Base-by-base conservation (phyloP, 805 yeast genomes). In the Saturnispora galanensis region DNA sequence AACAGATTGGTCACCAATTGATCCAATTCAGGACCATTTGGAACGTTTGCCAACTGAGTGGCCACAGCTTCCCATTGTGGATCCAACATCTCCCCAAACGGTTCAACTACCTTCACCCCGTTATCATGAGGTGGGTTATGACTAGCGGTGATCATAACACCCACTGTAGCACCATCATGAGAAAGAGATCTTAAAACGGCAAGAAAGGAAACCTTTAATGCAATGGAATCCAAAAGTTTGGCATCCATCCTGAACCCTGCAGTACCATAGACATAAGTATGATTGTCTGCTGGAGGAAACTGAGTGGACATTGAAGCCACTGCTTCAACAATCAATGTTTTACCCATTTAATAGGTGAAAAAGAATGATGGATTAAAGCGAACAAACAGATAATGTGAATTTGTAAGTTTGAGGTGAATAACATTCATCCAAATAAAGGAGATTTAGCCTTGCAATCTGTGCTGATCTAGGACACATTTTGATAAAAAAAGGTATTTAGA, bases 111-210 rank as follows among this genome's bases (percentile, higher is more conserved):
- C 64, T 90, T 90, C 41, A 87, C 90, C 28, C 96, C 96, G 55
- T 87, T 87, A 59, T 89, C 97, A 35, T 69, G 69, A 0, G 97
- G 95, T 0, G 96, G 96, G 56, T 88, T 88, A 62, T 88, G 97
- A 0, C 95, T 84, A 0, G 96, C 97, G 1, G 97, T 93, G 56
- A 93, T 81, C 97, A 93, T 90, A 10, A 89, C 81, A n/a, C 98
- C 98, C 29, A 89, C 74, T 8, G 83, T 75, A 1, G 90, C 85
- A 10, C 47, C 47, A 1, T 67, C 65, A 30, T 84, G 65, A 48
- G 68, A 71, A 47, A 81, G 73, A n/a, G 97, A 88, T 56, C 98
- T 72, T 50, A 93, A 66, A 1, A 80, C 68, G 0, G 98, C 97
- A 26, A 89, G 60, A 15, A 88, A 68, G 2, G 96, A 96, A 13